Conservation (phyloP, 441 rosid genomes). For the Arabidopsis hybrid region DNA sequence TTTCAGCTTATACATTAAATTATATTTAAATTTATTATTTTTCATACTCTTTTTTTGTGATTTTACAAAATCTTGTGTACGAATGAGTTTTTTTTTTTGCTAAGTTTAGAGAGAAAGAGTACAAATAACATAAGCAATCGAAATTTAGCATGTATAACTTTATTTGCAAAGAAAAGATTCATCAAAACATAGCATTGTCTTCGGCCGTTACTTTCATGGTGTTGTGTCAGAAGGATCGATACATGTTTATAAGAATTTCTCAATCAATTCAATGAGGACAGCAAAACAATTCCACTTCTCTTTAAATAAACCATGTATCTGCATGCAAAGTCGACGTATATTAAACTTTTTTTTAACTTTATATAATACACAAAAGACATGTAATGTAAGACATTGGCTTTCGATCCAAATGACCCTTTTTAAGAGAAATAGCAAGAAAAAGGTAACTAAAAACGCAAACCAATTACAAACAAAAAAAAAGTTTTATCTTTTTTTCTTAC, state of each 20-base stretch:
- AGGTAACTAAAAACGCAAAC: constrained; percentile 33
- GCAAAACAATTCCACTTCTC: not conserved
- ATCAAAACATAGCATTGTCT: not conserved
- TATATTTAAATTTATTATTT: not conserved
- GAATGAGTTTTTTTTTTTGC: not conserved
- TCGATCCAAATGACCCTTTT: constrained; percentile 36
- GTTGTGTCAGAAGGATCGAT: constrained; percentile 30
- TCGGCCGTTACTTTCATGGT: constrained; percentile 26
- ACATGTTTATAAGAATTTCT: constrained; percentile 8
- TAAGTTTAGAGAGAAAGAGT: not conserved
- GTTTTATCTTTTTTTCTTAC: not conserved
- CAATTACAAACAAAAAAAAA: not conserved
- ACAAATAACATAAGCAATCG: not conserved
- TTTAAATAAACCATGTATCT: not conserved
- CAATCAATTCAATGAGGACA: not conserved
- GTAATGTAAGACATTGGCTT: constrained; percentile 39
- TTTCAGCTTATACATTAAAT: not conserved
- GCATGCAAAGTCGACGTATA: constrained; percentile 44
- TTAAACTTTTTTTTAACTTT: not conserved
- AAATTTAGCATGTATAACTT: not conserved
- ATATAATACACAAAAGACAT: constrained; percentile 6
- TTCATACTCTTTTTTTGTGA: not conserved
- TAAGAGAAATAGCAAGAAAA: constrained; percentile 27
- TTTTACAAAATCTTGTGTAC: not conserved
- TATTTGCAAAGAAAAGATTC: not conserved